A percentile compares a stretch with the other conserved stretches of the same genome.
Evolutionary conservation across 257 asterid species (phyloP).

Genomic region (Ocimum tenuiflorum): DNA sequence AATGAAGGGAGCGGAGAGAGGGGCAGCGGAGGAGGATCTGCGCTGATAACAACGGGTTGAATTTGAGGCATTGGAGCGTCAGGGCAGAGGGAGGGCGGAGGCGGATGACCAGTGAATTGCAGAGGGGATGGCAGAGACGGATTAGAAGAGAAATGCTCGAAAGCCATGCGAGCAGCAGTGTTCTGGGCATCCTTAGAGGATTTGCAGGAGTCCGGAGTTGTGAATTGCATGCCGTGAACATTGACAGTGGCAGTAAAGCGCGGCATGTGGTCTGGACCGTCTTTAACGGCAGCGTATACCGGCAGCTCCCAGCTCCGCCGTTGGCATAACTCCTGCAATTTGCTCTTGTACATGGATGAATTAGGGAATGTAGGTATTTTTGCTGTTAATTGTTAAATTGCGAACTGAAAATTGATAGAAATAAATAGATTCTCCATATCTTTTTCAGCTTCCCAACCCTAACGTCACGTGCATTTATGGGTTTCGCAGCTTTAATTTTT

Average conservation of each 20-base stretch:
- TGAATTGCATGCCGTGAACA: slow-evolving; percentile 34
- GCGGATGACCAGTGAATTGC: too few relatives aligned
- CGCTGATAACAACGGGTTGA: background rate
- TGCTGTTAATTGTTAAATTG: too few relatives aligned
- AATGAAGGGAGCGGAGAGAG: slow-evolving; percentile 31
- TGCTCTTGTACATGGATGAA: too few relatives aligned
- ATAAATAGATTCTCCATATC: too few relatives aligned
- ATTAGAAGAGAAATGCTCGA: slow-evolving; percentile 22
- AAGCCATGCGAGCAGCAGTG: slow-evolving; percentile 45
- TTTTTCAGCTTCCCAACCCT: too few relatives aligned
- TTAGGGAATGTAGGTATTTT: too few relatives aligned
- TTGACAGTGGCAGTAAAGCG: slow-evolving; percentile 41
- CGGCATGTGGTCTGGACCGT: slow-evolving; percentile 61
- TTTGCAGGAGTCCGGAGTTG: slow-evolving; percentile 33
- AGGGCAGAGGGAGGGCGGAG: background rate
- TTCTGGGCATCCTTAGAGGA: slow-evolving; percentile 63
- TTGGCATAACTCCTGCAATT: slow-evolving; percentile 64
- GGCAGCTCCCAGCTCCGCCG: slow-evolving; percentile 46
- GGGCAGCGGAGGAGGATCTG: slow-evolving; percentile 8
- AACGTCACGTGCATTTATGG: too few relatives aligned
- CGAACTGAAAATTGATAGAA: too few relatives aligned
- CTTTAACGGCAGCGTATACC: slow-evolving; percentile 32
- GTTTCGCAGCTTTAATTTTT: too few relatives aligned
- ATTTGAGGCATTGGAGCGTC: background rate
- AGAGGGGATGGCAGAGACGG: background rate